Conservation (phyloP, 164 flowering plant genomes). For the Litsea cubeba region DNA sequence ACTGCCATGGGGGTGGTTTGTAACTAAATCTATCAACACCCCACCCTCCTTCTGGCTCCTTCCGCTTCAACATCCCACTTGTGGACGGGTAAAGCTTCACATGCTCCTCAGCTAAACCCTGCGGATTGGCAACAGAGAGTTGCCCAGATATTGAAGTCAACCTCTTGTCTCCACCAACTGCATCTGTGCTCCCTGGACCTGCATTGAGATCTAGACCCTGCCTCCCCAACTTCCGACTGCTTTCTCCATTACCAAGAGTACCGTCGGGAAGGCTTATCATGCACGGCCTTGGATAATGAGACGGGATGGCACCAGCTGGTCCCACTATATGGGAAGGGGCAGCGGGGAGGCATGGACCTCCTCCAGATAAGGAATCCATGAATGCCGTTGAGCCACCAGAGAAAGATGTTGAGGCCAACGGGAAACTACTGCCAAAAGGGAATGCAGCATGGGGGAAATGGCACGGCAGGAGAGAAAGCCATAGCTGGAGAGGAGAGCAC, state of each 20-base stretch:
- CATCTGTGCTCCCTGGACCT: slow-evolving; percentile 63
- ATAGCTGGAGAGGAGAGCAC: slow-evolving; percentile 49
- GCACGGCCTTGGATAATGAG: slow-evolving; percentile 62
- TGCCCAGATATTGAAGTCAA: slow-evolving; percentile 39
- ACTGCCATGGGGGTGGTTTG: slow-evolving; percentile 61
- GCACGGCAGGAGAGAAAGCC: slow-evolving; percentile 24
- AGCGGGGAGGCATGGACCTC: slow-evolving; percentile 50
- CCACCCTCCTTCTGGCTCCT: slow-evolving; percentile 65
- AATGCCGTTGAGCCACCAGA: slow-evolving; percentile 52
- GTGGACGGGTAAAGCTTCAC: slow-evolving; percentile 49
- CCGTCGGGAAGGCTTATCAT: slow-evolving; percentile 48
- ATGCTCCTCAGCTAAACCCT: slow-evolving; percentile 50
- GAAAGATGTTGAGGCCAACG: slow-evolving; percentile 58
- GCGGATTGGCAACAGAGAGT: slow-evolving; percentile 46
- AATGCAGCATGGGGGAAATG: slow-evolving; percentile 59
- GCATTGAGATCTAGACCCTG: slow-evolving; percentile 81
- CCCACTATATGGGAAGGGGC: slow-evolving; percentile 43
- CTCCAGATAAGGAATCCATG: slow-evolving; percentile 48
- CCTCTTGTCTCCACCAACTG: slow-evolving; percentile 63
- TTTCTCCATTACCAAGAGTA: slow-evolving; percentile 33
- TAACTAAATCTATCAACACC: slow-evolving; percentile 36
- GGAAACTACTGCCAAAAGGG: slow-evolving; percentile 59
- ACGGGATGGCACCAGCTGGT: slow-evolving; percentile 35
- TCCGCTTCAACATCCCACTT: slow-evolving; percentile 42
- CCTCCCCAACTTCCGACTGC: slow-evolving; percentile 57